Percentiles rank a stretch among this genome's conserved stretches.
These are phyloP conservation scores for Pseudogymnoascus sp. DNA, from an alignment of 2,329 filamentous ascomycete genomes.

Conservation along the genomic window DNA sequence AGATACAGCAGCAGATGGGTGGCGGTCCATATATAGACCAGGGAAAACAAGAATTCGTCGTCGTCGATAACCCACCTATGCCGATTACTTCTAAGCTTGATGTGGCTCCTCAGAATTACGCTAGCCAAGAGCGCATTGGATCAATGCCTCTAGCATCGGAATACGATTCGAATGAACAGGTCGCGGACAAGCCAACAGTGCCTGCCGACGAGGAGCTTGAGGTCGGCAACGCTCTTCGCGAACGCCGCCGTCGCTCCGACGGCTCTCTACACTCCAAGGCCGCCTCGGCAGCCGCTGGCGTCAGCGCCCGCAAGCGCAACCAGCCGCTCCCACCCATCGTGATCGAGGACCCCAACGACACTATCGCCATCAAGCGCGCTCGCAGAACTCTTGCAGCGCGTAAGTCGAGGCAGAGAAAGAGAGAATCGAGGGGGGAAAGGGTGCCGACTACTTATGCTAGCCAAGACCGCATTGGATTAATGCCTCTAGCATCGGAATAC, in stretches of 20 bases:
- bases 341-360: conserved; percentile 66
- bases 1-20: neutral
- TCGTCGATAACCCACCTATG: neutral
- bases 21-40: neutral
- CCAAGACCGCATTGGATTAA: conserved; percentile 48
- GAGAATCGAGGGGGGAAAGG: conserved; percentile 68
- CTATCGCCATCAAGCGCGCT: conserved; percentile 81
- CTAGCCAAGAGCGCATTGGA: neutral
- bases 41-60: neutral
- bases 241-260: conserved; percentile 34
- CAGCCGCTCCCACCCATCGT: conserved; percentile 75
- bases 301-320: conserved; percentile 67
- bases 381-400: conserved; percentile 90
- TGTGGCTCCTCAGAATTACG: neutral
- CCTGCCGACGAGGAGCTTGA: conserved; percentile 43
- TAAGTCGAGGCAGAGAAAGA: conserved; percentile 84
- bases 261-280: conserved; percentile 44
- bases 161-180: too few relatives aligned
- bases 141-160: neutral
- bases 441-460: too few relatives aligned
- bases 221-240: conserved; percentile 35
- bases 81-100: neutral
- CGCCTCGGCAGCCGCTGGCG: conserved; percentile 63
- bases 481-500: neutral
- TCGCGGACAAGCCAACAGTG: too few relatives aligned